phyloP scores from a whole-genome alignment of 1,284 basidiomycete species.

The Marasmius fiardii region DNA sequence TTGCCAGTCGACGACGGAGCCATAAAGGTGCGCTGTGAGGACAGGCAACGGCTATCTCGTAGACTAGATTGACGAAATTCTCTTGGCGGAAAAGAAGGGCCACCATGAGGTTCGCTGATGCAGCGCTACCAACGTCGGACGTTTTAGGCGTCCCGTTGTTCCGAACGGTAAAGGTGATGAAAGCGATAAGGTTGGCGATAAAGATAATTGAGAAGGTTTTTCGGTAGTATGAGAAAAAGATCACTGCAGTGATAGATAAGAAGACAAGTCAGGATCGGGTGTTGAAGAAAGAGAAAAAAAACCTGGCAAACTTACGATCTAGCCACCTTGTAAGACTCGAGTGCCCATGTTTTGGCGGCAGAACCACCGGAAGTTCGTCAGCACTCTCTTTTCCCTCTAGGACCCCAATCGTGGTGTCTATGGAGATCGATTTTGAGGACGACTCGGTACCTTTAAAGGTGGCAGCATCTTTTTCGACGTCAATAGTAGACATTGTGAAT shows the following conservation, averaged over 20 bases:
- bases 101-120: conserved; percentile 33
- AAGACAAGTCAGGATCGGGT: conserved; percentile 15
- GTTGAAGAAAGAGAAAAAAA: neutral
- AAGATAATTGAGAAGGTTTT: conserved; percentile 26
- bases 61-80: conserved; percentile 32
- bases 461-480: neutral
- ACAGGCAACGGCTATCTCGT: conserved; percentile 26
- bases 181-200: conserved; percentile 19
- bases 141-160: conserved; percentile 23
- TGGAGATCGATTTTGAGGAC: neutral
- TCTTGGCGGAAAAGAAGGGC: conserved; percentile 33
- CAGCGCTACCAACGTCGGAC: conserved; percentile 27
- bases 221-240: conserved; percentile 25
- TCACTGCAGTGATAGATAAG: conserved; percentile 18
- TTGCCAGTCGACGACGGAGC: conserved; percentile 27
- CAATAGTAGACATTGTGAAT: neutral
- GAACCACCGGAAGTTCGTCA: neutral
- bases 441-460: neutral
- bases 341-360: conserved; percentile 13
- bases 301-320: conserved; percentile 12
- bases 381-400: neutral
- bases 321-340: conserved; percentile 17
- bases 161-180: conserved; percentile 13
- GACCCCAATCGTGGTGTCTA: neutral
- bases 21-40: conserved; percentile 30